Evolutionary conservation across 2,329 filamentous ascomycete species (phyloP).

Genomic region (Geosmithia putterillii): DNA sequence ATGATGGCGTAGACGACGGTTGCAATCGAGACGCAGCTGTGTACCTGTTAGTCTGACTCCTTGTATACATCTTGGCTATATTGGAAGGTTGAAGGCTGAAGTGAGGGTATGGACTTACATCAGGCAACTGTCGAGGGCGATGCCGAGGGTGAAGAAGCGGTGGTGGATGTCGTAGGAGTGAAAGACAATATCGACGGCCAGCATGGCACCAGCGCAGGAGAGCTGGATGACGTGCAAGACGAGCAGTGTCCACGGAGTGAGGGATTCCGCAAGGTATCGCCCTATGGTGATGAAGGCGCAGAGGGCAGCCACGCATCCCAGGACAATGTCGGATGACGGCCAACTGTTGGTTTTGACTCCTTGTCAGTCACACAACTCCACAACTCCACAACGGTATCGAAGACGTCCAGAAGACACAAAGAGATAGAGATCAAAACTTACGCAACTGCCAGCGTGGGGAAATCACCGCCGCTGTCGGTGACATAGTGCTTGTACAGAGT

Average conservation of each 20-base stretch:
- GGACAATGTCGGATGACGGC: slow-evolving; percentile 37
- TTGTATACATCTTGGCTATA: not conserved
- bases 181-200: slow-evolving; percentile 39
- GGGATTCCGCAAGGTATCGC: slow-evolving; percentile 31
- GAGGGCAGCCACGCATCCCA: slow-evolving; percentile 32
- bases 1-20: slow-evolving; percentile 32
- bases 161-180: slow-evolving; percentile 30
- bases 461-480: slow-evolving; percentile 21
- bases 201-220: slow-evolving; percentile 29
- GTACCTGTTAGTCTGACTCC: not conserved
- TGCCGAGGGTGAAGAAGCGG: slow-evolving; percentile 33
- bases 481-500: slow-evolving; percentile 30
- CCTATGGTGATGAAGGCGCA: slow-evolving; percentile 34
- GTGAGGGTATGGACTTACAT: slow-evolving; percentile 26
- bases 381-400: too few species aligned
- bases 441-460: slow-evolving; percentile 35
- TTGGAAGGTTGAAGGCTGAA: not conserved
- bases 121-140: slow-evolving; percentile 33
- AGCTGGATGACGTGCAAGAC: slow-evolving; percentile 38
- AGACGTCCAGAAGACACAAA: not conserved
- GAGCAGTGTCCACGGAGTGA: slow-evolving; percentile 43
- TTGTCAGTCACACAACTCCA: too few species aligned
- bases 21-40: slow-evolving; percentile 27
- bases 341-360: too few species aligned
- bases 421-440: slow-evolving; percentile 22